phyloP scores from a whole-genome alignment of 2,329 filamentous ascomycete species.

The Hymenoscyphus fraxineus region DNA sequence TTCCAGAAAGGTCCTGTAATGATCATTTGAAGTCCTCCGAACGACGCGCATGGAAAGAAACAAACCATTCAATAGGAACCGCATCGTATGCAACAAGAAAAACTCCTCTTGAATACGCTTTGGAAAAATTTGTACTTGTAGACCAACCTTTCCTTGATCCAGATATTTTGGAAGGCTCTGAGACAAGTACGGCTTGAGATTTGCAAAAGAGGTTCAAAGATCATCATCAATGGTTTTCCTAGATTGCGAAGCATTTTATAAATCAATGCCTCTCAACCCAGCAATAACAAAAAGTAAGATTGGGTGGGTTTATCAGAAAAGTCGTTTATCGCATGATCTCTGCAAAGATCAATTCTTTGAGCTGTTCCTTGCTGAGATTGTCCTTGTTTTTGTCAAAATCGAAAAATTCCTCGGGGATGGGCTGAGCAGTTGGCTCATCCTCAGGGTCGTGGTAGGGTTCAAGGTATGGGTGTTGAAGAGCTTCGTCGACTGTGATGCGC shows the following conservation, averaged over 20 bases:
- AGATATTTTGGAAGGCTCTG: not conserved
- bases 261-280: not conserved
- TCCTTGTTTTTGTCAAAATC: constrained; percentile 99
- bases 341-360: constrained; percentile 96
- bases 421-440: constrained; percentile 92
- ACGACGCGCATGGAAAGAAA: not conserved
- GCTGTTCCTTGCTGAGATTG: constrained; percentile 93
- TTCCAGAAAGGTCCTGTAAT: not conserved
- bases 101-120: not conserved
- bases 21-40: constrained; percentile 2
- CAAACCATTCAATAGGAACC: not conserved
- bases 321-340: constrained; percentile 65
- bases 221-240: not conserved
- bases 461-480: constrained; percentile 93
- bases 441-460: constrained; percentile 99
- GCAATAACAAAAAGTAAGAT: not conserved
- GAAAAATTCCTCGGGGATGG: constrained; percentile 98
- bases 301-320: not conserved
- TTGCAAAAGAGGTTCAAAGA: not conserved
- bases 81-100: constrained; percentile 5
- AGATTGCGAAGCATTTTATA: not conserved
- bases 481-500: constrained; percentile 96
- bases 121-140: not conserved
- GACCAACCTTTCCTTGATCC: constrained; percentile 3
- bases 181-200: not conserved